phyloP scores from a whole-genome alignment of 305 asterid species.

The Rubia tinctorum region DNA sequence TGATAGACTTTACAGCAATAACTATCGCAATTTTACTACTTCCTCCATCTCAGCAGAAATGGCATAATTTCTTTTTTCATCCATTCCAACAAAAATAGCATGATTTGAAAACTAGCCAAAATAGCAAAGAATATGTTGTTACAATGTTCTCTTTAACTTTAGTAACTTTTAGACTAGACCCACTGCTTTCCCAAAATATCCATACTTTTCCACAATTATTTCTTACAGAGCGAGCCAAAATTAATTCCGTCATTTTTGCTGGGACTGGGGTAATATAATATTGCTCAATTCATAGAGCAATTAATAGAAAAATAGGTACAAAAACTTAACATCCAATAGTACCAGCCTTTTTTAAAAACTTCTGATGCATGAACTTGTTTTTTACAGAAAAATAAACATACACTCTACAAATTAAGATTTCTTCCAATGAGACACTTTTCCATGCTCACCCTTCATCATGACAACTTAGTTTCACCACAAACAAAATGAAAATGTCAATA shows the following conservation, averaged over 20 bases:
- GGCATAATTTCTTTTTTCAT: too few species aligned
- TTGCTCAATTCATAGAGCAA: neutral
- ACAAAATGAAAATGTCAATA: neutral
- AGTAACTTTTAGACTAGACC: too few species aligned
- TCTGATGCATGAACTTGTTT: neutral
- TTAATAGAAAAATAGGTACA: neutral
- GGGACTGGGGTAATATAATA: too few species aligned
- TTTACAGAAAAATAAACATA: neutral
- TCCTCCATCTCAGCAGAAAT: too few species aligned
- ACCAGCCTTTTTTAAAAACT: neutral
- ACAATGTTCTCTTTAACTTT: too few species aligned
- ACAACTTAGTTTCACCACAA: neutral
- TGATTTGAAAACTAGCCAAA: too few species aligned
- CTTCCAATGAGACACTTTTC: neutral
- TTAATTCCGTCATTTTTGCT: too few species aligned
- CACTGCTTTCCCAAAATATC: too few species aligned
- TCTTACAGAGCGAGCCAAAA: too few species aligned
- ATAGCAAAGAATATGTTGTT: too few species aligned
- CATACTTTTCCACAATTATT: too few species aligned
- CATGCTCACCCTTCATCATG: neutral
- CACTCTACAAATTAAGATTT: neutral
- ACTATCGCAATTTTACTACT: neutral
- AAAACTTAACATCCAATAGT: neutral
- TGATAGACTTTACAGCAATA: neutral
- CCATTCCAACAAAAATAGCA: too few species aligned